Conservation (phyloP, 1,139 yeast genomes). For the Scheffersomyces parashehatae region DNA sequence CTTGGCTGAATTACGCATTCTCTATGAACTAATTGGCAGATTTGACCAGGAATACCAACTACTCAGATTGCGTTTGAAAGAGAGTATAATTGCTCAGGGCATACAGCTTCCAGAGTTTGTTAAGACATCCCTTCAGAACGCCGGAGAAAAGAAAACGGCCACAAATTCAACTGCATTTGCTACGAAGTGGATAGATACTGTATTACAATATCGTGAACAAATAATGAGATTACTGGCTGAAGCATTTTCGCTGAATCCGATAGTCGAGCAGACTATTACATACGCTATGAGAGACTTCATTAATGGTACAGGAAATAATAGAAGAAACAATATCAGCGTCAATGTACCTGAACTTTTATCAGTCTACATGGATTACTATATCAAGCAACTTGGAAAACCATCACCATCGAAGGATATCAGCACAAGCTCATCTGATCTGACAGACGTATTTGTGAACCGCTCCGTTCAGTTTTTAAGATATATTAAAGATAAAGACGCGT, state of each 20-base stretch:
- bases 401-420: conserved; percentile 14
- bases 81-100: conserved; percentile 47
- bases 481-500: conserved; percentile 81
- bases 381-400: conserved; percentile 58
- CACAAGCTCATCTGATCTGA: conserved; percentile 42
- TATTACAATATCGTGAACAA: conserved; percentile 55
- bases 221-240: conserved; percentile 47
- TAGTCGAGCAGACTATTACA: conserved; percentile 57
- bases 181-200: conserved; percentile 65
- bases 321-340: conserved; percentile 29
- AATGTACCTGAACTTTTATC: conserved; percentile 76
- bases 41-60: conserved; percentile 56
- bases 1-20: conserved; percentile 36
- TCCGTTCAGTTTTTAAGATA: conserved; percentile 65
- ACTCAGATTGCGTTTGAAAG: conserved; percentile 50
- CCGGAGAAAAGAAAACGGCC: conserved; percentile 27
- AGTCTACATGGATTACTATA: conserved; percentile 69
- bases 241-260: conserved; percentile 51
- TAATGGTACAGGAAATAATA: conserved; percentile 32
- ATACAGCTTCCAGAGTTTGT: conserved; percentile 29
- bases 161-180: conserved; percentile 54
- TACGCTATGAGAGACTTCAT: conserved; percentile 64
- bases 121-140: conserved; percentile 16
- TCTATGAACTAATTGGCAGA: conserved; percentile 54
- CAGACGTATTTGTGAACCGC: conserved; percentile 55